Evolutionary conservation across 1,139 yeast species (phyloP), one percentile per base, ranked within the genome.

Genomic region (Komagataea norvegica): DNA sequence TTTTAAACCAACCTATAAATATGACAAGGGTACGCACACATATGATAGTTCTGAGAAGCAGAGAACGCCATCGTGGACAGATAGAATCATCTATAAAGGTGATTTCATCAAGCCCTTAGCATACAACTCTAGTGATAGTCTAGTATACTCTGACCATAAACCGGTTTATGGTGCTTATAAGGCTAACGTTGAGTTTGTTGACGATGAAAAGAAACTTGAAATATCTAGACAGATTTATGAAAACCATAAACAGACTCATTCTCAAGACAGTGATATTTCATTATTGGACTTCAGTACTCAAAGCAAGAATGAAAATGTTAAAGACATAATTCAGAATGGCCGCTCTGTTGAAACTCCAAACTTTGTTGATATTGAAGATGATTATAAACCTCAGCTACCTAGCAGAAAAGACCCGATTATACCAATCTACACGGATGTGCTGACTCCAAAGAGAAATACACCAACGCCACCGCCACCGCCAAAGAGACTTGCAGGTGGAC

Each of bases 41-140:
- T 91, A 91, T 49, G 96, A 88, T 55, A 70, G 89, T 3, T 82
- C 94, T 31, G 97, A 89, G 55, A 91, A 91, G 60, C 91, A 83
- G 51, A 73, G 98, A 49, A 78, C 87, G 1, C 98, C 98, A 1
- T 91, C 97, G 0, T 91, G 98, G 98, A 89, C 97, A 8, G 98
- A 91, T 59, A 69, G 96, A 57, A 77, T 87, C 31, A 69, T 88
- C 37, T 84, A 71, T 55, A 68, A 73, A 31, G 80, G 84, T 26
- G 64, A 65, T n/a, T 58, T 60, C 5, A 54, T 82, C 20, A 59
- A 62, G 26, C 86, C 82, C 35, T 55, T 77, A 44, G 76, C 75
- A 36, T 84, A 84, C 53, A 72, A 75, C 41, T 70, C 77, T 19
- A 71, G 74, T 2, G 70, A 71, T 60, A 17, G 38, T 5, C 62